A percentile compares a stretch with the other conserved stretches of the same genome.
Evolutionary conservation across 2,329 filamentous ascomycete genomes (phyloP).

Genomic region (Aspergillus amoenus): DNA sequence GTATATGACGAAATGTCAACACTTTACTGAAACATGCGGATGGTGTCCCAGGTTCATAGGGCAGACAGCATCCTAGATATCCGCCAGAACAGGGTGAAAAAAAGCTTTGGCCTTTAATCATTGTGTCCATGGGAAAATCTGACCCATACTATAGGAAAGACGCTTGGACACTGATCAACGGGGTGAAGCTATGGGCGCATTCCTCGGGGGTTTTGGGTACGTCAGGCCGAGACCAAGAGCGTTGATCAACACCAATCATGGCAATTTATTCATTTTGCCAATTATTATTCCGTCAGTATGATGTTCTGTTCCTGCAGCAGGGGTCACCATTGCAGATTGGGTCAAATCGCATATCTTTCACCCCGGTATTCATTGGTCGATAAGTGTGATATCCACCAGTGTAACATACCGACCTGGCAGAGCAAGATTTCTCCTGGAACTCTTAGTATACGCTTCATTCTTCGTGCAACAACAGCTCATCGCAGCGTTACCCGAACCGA

Average conservation of each 20-base stretch:
- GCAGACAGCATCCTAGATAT: not conserved
- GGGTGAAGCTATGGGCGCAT: conserved; percentile 14
- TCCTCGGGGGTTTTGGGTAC: conserved; percentile 18
- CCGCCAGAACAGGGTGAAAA: not conserved
- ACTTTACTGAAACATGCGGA: not conserved
- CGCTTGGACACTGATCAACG: conserved; percentile 1
- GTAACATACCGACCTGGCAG: not conserved
- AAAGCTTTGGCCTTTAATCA: not conserved
- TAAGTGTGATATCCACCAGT: not conserved
- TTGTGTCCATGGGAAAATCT: too few species aligned
- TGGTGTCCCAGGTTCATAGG: not conserved
- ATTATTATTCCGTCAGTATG: not conserved
- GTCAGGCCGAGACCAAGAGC: conserved; percentile 1
- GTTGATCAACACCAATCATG: not conserved
- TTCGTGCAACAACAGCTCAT: too few species aligned
- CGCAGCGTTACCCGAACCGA: not conserved
- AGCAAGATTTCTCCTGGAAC: not conserved
- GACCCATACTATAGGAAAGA: not conserved
- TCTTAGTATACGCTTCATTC: not conserved
- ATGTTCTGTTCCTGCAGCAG: not conserved
- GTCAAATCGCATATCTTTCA: not conserved
- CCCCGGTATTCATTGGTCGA: not conserved
- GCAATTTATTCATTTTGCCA: not conserved
- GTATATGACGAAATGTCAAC: not conserved
- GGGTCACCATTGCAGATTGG: not conserved